Evolutionary conservation across 1,284 basidiomycete genomes (phyloP), one percentile per base, ranked within the genome.

Genomic region (Trametes polyzona): DNA sequence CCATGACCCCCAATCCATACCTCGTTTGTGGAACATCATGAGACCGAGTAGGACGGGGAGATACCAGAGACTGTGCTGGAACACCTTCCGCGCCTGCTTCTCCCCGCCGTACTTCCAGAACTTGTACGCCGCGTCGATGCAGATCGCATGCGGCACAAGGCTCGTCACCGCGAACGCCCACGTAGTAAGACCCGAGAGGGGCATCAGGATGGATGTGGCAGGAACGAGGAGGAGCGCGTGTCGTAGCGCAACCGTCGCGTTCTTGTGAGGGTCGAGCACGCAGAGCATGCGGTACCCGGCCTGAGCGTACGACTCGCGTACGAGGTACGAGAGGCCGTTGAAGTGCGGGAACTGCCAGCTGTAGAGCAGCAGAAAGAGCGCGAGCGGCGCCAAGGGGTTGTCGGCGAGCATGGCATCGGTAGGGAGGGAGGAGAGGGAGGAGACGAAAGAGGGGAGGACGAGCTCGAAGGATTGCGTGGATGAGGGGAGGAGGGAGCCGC

Each of bases 281-380:
- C 89, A 86, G 33, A 98, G 86, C 97, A 99, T 99, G 37, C 84
- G 83, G 71, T 97, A 99, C 16, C 96, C 96, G 5, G 92, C 94
- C 67, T 94, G 86, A 0, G 96, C 94, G 74, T 99, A 99, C 30
- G 92, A 91, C 16, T 84, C 86, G 24, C 95, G 85, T 12, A 97
- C 84, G 47, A 95, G 80, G 74, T 98, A 86, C 3, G 95, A 88
- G n/a, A 99, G 81, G 1, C 94, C 78, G 75, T 97, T 98, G 78
- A 99, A 99, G 73, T 99, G 97, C 17, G 97, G 96, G 73, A 99
- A 99, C 71, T 99, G 97, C 97, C 97, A 99, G 57, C 91, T 92
- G 76, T 90, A 99, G 12, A 98, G 83, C 48, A 98, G 74, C 70
- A 86, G 78, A 74, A 91, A 93, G 2, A 98, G 77, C 2, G 88